These are phyloP conservation scores for Lignosus rhinocerotis DNA, from an alignment of 1,284 basidiomycete genomes.

Conservation along the genomic window DNA sequence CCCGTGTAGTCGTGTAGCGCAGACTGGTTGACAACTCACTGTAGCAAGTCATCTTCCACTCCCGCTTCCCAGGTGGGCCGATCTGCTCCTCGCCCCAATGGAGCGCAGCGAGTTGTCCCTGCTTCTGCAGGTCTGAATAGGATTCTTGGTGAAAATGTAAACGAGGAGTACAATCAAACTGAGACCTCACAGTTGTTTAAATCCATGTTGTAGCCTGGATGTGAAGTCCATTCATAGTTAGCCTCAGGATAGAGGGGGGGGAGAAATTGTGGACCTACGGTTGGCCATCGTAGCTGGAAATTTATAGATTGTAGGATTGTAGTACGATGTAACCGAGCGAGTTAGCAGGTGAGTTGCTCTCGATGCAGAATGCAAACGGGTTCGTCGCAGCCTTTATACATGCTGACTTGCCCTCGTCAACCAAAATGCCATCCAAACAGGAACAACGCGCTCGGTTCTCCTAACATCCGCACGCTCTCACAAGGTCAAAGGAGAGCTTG, in stretches of 20 bases:
- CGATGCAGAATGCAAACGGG: not conserved
- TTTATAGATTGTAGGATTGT: not conserved
- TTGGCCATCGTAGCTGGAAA: not conserved
- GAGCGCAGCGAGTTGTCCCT: slow-evolving; percentile 29
- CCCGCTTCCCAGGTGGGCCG: slow-evolving; percentile 42
- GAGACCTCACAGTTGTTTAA: slow-evolving; percentile 52
- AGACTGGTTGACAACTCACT: slow-evolving; percentile 36
- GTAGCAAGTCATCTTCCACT: slow-evolving; percentile 58
- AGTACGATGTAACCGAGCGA: not conserved
- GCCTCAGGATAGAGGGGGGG: too few species aligned
- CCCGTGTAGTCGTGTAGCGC: not conserved
- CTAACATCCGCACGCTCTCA: not conserved
- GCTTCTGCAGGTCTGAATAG: slow-evolving; percentile 43
- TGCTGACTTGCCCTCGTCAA: not conserved
- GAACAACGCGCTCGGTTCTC: not conserved
- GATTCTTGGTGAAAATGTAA: not conserved
- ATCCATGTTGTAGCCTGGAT: slow-evolving; percentile 41
- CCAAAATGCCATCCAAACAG: not conserved
- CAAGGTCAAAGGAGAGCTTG: not conserved
- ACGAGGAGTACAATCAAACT: not conserved
- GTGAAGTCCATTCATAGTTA: not conserved
- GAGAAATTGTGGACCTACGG: not conserved
- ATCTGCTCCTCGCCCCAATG: slow-evolving; percentile 40
- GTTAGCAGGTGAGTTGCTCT: not conserved
- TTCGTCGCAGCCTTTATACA: not conserved